Conservation (phyloP, 2,329 filamentous ascomycete genomes). For the Fusarium pininemorale region DNA sequence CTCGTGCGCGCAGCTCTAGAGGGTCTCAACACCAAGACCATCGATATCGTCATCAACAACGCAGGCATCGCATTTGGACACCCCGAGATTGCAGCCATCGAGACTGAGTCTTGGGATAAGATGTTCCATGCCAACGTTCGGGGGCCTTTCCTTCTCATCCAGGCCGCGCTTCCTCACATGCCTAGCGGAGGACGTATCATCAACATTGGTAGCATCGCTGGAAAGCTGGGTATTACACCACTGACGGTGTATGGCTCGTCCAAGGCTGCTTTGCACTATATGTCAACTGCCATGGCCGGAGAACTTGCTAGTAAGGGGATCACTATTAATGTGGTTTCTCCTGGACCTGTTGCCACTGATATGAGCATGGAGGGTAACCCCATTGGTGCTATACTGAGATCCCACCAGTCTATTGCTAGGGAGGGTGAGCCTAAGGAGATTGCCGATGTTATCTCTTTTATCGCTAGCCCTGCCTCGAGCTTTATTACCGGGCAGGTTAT, state of each 20-base stretch:
- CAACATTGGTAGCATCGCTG: slow-evolving; percentile 47
- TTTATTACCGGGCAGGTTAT: slow-evolving; percentile 16
- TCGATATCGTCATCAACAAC: slow-evolving; percentile 7
- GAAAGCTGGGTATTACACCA: slow-evolving; percentile 41
- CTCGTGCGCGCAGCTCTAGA: background rate
- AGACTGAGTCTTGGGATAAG: background rate
- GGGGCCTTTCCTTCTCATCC: slow-evolving; percentile 45
- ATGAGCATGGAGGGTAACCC: slow-evolving; percentile 3
- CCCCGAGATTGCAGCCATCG: slow-evolving; percentile 18
- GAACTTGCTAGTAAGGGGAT: slow-evolving; percentile 10
- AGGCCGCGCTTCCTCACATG: slow-evolving; percentile 45
- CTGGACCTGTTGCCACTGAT: slow-evolving; percentile 5
- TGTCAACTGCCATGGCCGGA: background rate
- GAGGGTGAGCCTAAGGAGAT: slow-evolving; percentile 1
- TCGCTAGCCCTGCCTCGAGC: slow-evolving; percentile 1
- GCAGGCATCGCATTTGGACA: slow-evolving; percentile 15
- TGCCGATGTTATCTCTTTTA: background rate
- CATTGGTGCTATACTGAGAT: background rate
- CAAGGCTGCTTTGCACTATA: slow-evolving; percentile 43
- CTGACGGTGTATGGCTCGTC: slow-evolving; percentile 48
- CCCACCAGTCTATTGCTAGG: background rate
- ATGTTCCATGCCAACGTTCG: slow-evolving; percentile 24
- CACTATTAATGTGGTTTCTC: background rate
- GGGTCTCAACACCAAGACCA: background rate
- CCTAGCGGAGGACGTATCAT: slow-evolving; percentile 46